Percentiles rank a stretch among this genome's conserved stretches.
Conservation (phyloP, 768 basidiomycete species). For the Boletus sp. region DNA sequence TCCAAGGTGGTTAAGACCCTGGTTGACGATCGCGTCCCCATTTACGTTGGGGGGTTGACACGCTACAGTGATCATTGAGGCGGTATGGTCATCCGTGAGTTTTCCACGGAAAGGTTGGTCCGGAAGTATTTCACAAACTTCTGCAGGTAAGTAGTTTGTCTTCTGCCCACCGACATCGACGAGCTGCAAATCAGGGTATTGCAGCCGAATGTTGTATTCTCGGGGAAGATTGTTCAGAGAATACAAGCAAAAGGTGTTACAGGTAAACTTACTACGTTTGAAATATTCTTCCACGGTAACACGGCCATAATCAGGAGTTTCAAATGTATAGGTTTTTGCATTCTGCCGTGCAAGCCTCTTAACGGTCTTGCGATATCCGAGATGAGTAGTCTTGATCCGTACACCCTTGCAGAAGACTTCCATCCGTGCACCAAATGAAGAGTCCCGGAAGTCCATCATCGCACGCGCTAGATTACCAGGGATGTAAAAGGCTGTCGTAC, state of each 20-base stretch:
- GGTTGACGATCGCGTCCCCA: slow-evolving; percentile 40
- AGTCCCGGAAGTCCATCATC: slow-evolving; percentile 40
- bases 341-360: slow-evolving; percentile 46
- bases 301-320: slow-evolving; percentile 37
- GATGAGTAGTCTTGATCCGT: slow-evolving; percentile 61
- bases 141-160: slow-evolving; percentile 42
- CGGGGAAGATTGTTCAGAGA: background rate
- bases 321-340: slow-evolving; percentile 40
- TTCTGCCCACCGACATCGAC: slow-evolving; percentile 48
- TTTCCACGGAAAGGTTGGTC: slow-evolving; percentile 47
- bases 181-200: slow-evolving; percentile 40
- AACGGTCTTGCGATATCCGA: slow-evolving; percentile 74
- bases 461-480: slow-evolving; percentile 42
- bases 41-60: slow-evolving; percentile 50
- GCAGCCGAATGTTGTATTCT: slow-evolving; percentile 44
- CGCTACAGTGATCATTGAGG: slow-evolving; percentile 47
- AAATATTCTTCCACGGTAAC: slow-evolving; percentile 51
- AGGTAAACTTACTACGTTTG: slow-evolving; percentile 36
- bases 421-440: slow-evolving; percentile 57
- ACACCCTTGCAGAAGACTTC: slow-evolving; percentile 64
- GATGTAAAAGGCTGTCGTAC: slow-evolving; percentile 45
- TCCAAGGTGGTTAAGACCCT: slow-evolving; percentile 44
- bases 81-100: slow-evolving; percentile 51
- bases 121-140: slow-evolving; percentile 47
- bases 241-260: background rate